Base-by-base conservation (phyloP, 225 moss, liverwort and hornwort species). In the Polytrichum formosum region DNA sequence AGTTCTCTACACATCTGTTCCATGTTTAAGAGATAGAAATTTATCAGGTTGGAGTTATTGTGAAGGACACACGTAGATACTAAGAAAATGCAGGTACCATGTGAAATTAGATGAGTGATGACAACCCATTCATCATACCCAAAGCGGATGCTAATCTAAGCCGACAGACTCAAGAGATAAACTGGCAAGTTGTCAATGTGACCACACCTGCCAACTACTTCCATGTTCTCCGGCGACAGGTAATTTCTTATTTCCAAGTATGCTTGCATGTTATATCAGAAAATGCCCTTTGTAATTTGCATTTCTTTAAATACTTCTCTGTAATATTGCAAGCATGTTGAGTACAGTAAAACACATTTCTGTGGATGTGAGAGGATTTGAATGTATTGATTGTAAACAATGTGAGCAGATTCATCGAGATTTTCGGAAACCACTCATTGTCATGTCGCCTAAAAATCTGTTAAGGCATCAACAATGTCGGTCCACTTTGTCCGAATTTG, bases 361-460 rank as follows among this genome's bases (percentile, higher is more conserved):
- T 9, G 9, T 35, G 35, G 9, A 35, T 35, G 9, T 9, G 35
- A 35, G 33, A 33, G 35, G 35, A 9, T 35, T 35, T 35, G 35
- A 8, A 35, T 35, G 35, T 35, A 8, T 9, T 35, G 0, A 9
- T 9, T 35, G 35, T 35, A 35, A 35, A 35, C 35, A 9, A 56
- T n/a, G 56, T 18, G 66, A 61, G 72, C 81, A 96, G 93, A 82
- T 93, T 37, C 91, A 93, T 72, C 76, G 96, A 64, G 91, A 96
- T 76, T 96, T 93, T 68, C 88, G 91, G 56, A 96, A 93, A 77
- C 93, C 96, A 61, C 77, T 96, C 87, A 81, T 96, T 75, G 77
- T 82, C n/a, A 96, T 93, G 90, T 76, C 96, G 65, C 96, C 96
- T 26, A 96, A 96, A 74, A 93, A 96, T 64, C 74, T 96, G 64